These are phyloP conservation scores for Malus hybrid DNA, from an alignment of 331 rosid genomes.

Conservation along the genomic window DNA sequence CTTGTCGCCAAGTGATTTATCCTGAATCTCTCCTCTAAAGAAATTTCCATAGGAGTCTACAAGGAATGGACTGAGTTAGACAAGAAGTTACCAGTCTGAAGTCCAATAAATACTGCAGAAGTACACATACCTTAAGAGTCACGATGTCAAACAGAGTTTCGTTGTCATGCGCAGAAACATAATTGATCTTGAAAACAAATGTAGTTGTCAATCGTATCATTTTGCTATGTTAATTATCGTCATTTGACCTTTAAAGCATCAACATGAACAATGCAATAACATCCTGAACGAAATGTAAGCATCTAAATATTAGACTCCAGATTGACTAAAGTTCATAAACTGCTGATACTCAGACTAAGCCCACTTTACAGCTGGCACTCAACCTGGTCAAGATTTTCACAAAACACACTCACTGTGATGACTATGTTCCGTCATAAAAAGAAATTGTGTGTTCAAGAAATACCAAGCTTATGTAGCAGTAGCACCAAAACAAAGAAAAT, in stretches of 20 bases:
- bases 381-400: neutral
- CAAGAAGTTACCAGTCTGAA: constrained; percentile 6
- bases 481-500: neutral
- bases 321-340: neutral
- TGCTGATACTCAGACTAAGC: neutral
- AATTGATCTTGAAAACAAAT: constrained; percentile 63
- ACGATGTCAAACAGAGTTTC: constrained; percentile 87
- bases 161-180: constrained; percentile 93
- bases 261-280: neutral
- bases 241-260: neutral
- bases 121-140: constrained; percentile 60
- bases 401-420: neutral
- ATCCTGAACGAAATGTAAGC: neutral
- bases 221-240: neutral
- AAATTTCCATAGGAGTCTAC: constrained; percentile 59
- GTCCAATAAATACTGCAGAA: constrained; percentile 8
- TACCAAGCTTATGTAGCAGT: neutral
- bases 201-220: constrained; percentile 7
- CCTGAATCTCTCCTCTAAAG: constrained; percentile 77
- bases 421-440: neutral
- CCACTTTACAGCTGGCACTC: neutral
- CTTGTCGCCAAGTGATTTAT: constrained; percentile 90
- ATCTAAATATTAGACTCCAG: too few relatives aligned
- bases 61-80: constrained; percentile 17
- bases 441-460: neutral